phyloP scores from a whole-genome alignment of 2,329 filamentous ascomycete genomes.

The Claviceps spartinae region DNA sequence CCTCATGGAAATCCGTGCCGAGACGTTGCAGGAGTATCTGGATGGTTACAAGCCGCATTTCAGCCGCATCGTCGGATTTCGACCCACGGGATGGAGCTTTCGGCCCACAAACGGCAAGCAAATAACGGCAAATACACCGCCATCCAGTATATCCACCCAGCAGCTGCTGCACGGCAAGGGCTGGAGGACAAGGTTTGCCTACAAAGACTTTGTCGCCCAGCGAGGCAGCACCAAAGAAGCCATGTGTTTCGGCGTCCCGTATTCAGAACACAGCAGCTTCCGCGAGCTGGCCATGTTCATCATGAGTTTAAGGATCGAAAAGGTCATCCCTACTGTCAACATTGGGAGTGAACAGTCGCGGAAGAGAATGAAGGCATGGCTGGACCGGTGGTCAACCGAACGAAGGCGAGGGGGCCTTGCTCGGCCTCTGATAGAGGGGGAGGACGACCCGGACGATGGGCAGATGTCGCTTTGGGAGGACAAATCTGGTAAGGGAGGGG shows the following conservation, averaged over 20 bases:
- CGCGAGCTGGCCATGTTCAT: constrained; percentile 88
- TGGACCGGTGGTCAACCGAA: constrained; percentile 48
- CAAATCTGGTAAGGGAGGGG: constrained; percentile 24
- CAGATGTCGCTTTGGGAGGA: constrained; percentile 24
- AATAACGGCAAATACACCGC: constrained; percentile 40
- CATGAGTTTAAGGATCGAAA: constrained; percentile 74
- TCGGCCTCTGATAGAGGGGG: constrained; percentile 27
- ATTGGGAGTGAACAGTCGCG: constrained; percentile 45
- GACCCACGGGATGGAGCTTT: constrained; percentile 91
- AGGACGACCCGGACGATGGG: constrained; percentile 17
- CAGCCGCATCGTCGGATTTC: constrained; percentile 74
- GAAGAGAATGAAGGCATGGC: constrained; percentile 50
- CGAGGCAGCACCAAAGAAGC: constrained; percentile 71
- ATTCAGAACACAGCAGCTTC: constrained; percentile 92
- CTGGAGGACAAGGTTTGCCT: constrained; percentile 65
- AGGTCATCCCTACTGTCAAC: constrained; percentile 89
- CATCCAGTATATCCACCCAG: constrained; percentile 34
- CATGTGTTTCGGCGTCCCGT: constrained; percentile 86
- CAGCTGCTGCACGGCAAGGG: constrained; percentile 42
- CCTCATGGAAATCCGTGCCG: constrained; percentile 82
- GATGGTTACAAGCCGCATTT: constrained; percentile 70
- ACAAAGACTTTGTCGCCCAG: constrained; percentile 63
- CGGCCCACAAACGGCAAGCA: constrained; percentile 45
- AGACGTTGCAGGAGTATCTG: constrained; percentile 84
- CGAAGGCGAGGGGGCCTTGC: constrained; percentile 41